Conservation (phyloP, 257 asterid genomes). For the Knoxia roxburghii region DNA sequence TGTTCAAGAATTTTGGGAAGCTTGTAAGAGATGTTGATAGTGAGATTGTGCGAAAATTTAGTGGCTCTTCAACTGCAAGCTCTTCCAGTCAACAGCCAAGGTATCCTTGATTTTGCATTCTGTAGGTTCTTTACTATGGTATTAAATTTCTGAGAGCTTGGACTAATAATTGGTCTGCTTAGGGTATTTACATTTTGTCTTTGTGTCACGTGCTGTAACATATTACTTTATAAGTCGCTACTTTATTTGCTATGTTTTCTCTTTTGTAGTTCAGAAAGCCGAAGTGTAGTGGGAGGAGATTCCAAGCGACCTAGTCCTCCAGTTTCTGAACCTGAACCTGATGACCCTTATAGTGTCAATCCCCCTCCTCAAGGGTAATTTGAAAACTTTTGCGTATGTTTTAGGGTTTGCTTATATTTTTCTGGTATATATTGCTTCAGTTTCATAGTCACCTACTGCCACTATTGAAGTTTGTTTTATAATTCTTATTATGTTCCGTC, state of each 20-base stretch:
- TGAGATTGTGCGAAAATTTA: constrained; percentile 35
- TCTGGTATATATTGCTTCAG: not conserved
- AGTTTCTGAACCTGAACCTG: constrained; percentile 16
- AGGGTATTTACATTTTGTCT: not conserved
- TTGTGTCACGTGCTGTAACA: not conserved
- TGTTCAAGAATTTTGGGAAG: constrained; percentile 65
- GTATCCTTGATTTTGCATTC: constrained; percentile 11
- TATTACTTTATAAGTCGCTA: not conserved
- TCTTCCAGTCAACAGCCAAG: constrained; percentile 32
- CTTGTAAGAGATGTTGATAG: constrained; percentile 42
- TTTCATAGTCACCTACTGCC: not conserved
- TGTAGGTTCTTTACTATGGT: not conserved
- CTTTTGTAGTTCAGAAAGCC: constrained; percentile 29
- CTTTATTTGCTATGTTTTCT: not conserved
- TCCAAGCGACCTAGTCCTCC: constrained; percentile 14
- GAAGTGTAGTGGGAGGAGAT: constrained; percentile 5
- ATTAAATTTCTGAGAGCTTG: not conserved
- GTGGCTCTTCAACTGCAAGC: constrained; percentile 27
- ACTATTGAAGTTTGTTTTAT: not conserved
- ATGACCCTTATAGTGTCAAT: constrained; percentile 21
- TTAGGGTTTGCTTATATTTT: not conserved
- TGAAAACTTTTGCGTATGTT: not conserved
- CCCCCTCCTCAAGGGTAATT: constrained; percentile 33
- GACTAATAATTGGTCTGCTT: not conserved
- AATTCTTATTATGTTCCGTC: not conserved